Evolutionary conservation across 2,329 filamentous ascomycete species (phyloP).

Genomic region (Teratosphaeria pseudoeucalypti): DNA sequence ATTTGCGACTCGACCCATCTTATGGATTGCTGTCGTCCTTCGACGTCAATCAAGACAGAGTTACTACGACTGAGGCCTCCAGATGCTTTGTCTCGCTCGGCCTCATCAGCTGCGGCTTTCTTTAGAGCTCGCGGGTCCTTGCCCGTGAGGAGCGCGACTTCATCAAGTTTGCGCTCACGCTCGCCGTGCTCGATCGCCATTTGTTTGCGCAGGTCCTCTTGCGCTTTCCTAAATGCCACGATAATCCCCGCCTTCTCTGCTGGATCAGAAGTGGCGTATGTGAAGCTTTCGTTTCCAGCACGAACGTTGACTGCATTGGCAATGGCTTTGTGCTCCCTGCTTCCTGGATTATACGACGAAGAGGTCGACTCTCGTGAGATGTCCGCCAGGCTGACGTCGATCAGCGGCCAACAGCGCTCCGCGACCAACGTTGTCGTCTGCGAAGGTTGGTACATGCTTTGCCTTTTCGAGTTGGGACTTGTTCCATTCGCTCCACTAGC

Average conservation of each 20-base stretch:
- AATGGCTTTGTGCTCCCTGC: conserved; percentile 45
- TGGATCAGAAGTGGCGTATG: conserved; percentile 68
- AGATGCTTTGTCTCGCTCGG: conserved; percentile 28
- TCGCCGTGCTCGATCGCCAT: conserved; percentile 80
- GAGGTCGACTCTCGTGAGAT: conserved; percentile 44
- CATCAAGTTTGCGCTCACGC: conserved; percentile 52
- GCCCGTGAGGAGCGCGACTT: conserved; percentile 20
- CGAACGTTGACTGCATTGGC: conserved; percentile 81
- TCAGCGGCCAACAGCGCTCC: conserved; percentile 84
- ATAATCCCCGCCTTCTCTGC: conserved; percentile 71
- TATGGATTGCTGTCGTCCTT: conserved; percentile 91
- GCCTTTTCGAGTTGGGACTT: conserved; percentile 13
- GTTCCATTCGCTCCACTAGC: conserved; percentile 2
- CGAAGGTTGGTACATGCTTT: conserved; percentile 24
- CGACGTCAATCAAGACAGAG: conserved; percentile 77
- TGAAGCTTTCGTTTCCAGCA: conserved; percentile 82
- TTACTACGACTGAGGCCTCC: conserved; percentile 17
- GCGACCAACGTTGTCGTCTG: conserved; percentile 51
- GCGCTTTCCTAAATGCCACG: conserved; percentile 81
- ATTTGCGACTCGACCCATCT: conserved; percentile 93
- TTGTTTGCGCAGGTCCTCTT: conserved; percentile 81
- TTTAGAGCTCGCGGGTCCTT: conserved; percentile 50
- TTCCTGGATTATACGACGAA: conserved; percentile 14
- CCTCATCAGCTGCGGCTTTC: conserved; percentile 28
- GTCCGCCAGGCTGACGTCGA: conserved; percentile 88